phyloP scores from a whole-genome alignment of 140 eudicot species.

The Cichorium intybus region DNA sequence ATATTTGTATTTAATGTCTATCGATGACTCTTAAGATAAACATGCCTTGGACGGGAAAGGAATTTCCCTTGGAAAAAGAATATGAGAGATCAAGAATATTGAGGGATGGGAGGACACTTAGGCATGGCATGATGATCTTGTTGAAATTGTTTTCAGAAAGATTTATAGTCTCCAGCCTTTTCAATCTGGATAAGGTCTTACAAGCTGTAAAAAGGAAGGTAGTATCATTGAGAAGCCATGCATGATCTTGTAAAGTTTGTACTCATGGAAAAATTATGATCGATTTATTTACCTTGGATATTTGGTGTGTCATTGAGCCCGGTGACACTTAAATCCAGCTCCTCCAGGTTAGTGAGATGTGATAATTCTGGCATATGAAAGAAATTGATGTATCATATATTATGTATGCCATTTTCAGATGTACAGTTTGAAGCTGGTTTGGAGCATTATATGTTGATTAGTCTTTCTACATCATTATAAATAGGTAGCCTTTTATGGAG shows the following conservation, averaged over 20 bases:
- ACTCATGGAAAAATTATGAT: background rate
- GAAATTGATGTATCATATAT: too few relatives aligned
- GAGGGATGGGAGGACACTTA: constrained; percentile 12
- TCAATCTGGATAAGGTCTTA: constrained; percentile 6
- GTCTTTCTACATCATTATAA: too few relatives aligned
- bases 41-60: constrained; percentile 5
- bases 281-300: constrained; percentile 1
- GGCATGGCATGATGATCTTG: constrained; percentile 1
- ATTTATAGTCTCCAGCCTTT: background rate
- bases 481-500: too few relatives aligned
- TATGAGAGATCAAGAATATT: background rate
- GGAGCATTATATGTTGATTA: too few relatives aligned
- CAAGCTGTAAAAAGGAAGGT: background rate
- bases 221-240: too few relatives aligned
- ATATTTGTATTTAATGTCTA: too few relatives aligned
- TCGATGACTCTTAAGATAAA: too few relatives aligned
- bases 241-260: background rate
- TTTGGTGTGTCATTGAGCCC: background rate
- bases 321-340: background rate
- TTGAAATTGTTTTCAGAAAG: background rate
- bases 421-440: too few relatives aligned
- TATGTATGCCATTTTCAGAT: too few relatives aligned
- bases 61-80: background rate
- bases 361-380: too few relatives aligned
- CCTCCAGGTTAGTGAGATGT: background rate